phyloP scores from a whole-genome alignment of 257 asterid genomes.

The Plantago elongata region DNA sequence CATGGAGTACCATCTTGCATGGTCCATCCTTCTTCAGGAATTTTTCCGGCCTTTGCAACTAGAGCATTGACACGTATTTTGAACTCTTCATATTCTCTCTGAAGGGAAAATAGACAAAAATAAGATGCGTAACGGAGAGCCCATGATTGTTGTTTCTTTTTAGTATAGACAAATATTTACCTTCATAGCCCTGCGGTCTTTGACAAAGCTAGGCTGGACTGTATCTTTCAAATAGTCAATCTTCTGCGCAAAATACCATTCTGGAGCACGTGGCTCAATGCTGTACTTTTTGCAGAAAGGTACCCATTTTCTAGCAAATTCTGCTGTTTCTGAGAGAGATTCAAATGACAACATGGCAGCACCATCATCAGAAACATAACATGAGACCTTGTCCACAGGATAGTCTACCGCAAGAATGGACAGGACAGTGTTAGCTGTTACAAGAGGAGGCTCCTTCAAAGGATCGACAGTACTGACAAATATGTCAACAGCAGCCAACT shows the following conservation, averaged over 20 bases:
- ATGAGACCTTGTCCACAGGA: slow-evolving; percentile 96
- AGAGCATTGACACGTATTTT: slow-evolving; percentile 78
- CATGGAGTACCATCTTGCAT: slow-evolving; percentile 99
- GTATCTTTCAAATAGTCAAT: slow-evolving; percentile 85
- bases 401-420: slow-evolving; percentile 94
- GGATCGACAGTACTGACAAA: slow-evolving; percentile 99
- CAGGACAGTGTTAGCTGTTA: slow-evolving; percentile 90
- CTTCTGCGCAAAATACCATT: slow-evolving; percentile 90
- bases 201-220: slow-evolving; percentile 88
- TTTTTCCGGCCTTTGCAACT: slow-evolving; percentile 84
- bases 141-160: not conserved
- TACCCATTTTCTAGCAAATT: slow-evolving; percentile 93
- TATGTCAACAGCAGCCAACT: slow-evolving; percentile 97
- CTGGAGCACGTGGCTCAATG: slow-evolving; percentile 98
- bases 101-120: slow-evolving; percentile 25
- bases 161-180: slow-evolving; percentile 29
- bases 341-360: slow-evolving; percentile 91
- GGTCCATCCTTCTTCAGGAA: slow-evolving; percentile 97
- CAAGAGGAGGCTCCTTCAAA: slow-evolving; percentile 94
- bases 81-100: slow-evolving; percentile 97
- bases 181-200: slow-evolving; percentile 99
- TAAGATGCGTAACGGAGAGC: slow-evolving; percentile 21
- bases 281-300: slow-evolving; percentile 82
- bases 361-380: slow-evolving; percentile 98
- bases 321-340: slow-evolving; percentile 88